These are phyloP conservation scores for Isoetes taiwanensis DNA, from an alignment of 75 land plant genomes.

Conservation along the genomic window DNA sequence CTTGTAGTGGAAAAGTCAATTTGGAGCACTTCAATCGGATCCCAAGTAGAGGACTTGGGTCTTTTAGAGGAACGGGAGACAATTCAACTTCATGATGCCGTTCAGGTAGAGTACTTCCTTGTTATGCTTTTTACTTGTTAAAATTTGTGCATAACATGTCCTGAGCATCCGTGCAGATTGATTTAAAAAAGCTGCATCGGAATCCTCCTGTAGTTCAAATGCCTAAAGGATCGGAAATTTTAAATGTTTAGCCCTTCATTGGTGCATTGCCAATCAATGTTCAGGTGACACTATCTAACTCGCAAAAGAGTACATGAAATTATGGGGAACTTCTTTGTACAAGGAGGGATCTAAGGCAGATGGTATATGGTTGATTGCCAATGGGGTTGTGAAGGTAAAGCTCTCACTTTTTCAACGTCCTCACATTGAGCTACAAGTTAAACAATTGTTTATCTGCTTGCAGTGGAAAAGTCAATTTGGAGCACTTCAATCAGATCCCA, in stretches of 20 bases:
- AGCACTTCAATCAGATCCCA: constrained; percentile 33
- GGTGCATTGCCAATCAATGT: constrained; percentile 52
- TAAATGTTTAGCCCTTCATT: constrained; percentile 58
- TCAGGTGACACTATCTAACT: constrained; percentile 33
- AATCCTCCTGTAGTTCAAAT: constrained; percentile 89
- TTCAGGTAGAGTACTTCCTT: too few species aligned
- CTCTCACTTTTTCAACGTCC: too few species aligned
- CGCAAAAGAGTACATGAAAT: constrained; percentile 68
- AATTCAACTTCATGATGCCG: constrained; percentile 77
- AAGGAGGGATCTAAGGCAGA: constrained; percentile 59
- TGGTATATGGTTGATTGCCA: constrained; percentile 86
- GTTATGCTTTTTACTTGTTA: too few species aligned
- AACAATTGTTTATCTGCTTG: too few species aligned
- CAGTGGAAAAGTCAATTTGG: constrained; percentile 55
- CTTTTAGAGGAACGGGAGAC: constrained; percentile 76
- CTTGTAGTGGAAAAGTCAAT: too few species aligned
- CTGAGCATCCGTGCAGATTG: too few species aligned
- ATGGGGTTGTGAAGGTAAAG: constrained; percentile 86
- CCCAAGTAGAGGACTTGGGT: too few species aligned
- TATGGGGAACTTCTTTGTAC: constrained; percentile 41
- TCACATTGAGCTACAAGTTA: too few species aligned
- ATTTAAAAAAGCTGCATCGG: constrained; percentile 65
- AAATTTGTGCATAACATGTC: too few species aligned
- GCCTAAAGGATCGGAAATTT: constrained; percentile 46
- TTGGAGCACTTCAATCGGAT: too few species aligned